Conservation (phyloP, 208 protist species). For the Trypanosomatidae sp. region DNA sequence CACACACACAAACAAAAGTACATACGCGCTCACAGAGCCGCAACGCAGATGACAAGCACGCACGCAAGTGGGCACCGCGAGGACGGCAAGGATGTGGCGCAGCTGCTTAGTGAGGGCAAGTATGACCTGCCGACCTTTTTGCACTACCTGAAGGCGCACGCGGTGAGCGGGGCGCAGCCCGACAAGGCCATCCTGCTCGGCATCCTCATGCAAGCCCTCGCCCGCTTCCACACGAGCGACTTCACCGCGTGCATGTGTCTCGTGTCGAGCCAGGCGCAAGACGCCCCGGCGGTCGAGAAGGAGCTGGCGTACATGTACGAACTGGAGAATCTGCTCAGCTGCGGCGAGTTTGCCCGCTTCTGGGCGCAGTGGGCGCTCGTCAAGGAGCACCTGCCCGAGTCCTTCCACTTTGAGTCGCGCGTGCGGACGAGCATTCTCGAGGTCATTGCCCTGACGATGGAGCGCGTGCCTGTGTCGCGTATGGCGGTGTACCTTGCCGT, state of each 20-base stretch:
- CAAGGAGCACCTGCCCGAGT: constrained; percentile 47
- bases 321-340: constrained; percentile 80
- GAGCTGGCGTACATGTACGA: constrained; percentile 75
- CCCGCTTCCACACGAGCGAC: constrained; percentile 75
- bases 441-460: constrained; percentile 49
- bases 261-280: constrained; percentile 68
- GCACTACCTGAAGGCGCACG: constrained; percentile 58
- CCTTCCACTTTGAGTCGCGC: constrained; percentile 62
- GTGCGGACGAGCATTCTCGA: constrained; percentile 70
- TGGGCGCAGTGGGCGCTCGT: constrained; percentile 61
- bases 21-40: constrained; percentile 1
- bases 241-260: constrained; percentile 83
- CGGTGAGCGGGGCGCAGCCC: constrained; percentile 40
- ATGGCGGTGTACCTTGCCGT: constrained; percentile 52
- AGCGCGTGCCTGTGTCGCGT: constrained; percentile 23
- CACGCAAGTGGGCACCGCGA: constrained; percentile 19
- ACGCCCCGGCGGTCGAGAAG: constrained; percentile 55
- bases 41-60: background rate
- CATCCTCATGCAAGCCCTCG: constrained; percentile 69
- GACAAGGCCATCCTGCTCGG: constrained; percentile 68
- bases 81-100: constrained; percentile 47
- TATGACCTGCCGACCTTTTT: constrained; percentile 79
- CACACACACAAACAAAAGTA: background rate
- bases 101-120: constrained; percentile 64
- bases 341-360: constrained; percentile 64